Evolutionary conservation across 2,329 filamentous ascomycete genomes (phyloP), one percentile per base, ranked within the genome.

Genomic region (Knoxdaviesia proteae): DNA sequence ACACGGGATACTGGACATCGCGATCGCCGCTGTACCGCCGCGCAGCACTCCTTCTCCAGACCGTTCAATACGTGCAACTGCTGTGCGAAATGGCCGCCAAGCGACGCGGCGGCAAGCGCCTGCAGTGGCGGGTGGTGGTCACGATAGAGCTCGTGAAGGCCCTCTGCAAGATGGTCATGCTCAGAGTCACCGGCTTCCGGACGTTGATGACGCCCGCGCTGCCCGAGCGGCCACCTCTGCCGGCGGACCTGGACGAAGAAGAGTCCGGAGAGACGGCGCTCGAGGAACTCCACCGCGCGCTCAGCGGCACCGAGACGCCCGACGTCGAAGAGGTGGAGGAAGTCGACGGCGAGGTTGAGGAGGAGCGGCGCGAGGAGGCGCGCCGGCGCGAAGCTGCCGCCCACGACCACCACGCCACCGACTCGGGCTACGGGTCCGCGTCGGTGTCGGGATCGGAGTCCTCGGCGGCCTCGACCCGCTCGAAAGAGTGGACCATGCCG

Each of bases 71-170:
- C 56, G 94, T 87, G 0, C 84, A 98, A 61, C 66, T 98, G 32
- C 63, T 98, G n/a, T 90, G 88, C 71, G 90, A 98, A 58, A 98
- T 98, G 90, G 74, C 81, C 32, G 87, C 87, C 32, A 92, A 93
- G 60, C 72, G 88, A 40, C 77, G 77, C 47, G 82, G 84, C 11
- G 86, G 80, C 38, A 72, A 92, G 58, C 76, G 72, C 53, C 61
- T 79, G 31, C 74, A 86, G 32, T 98, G 90, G 90, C 77, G 83
- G 42, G 75, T 92, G 0, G 75, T 96, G 5, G 77, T 96, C 7
- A 56, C 92, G 4, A 65, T 98, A 29, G 90, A 98, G 61, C 69
- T 74, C 1, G 65, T 90, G 54, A 96, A 96, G 60, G 87, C 88
- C 3, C 50, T 90, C 6, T 94, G 88, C 56, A 69, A 83, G 42